These are phyloP conservation scores for Diaporthe sp. DNA, from an alignment of 2,329 filamentous ascomycete species.

Conservation along the genomic window DNA sequence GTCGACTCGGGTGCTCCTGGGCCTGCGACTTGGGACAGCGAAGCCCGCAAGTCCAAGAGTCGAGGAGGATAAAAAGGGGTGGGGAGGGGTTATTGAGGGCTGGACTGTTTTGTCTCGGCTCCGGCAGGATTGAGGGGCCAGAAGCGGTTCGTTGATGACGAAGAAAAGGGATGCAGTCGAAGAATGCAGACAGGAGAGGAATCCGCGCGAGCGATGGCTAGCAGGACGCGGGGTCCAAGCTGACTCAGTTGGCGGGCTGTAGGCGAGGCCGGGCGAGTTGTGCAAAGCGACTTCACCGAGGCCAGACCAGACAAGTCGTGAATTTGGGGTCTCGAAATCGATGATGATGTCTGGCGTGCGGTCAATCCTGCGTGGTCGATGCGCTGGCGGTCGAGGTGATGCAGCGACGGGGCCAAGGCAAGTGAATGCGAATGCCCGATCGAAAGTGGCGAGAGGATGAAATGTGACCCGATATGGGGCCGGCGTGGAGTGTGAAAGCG, in stretches of 20 bases:
- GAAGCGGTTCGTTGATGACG: conserved; percentile 31
- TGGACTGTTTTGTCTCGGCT: conserved; percentile 19
- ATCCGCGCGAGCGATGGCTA: conserved; percentile 35
- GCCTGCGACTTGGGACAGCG: conserved; percentile 22
- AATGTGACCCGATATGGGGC: conserved; percentile 31
- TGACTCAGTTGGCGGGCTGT: conserved; percentile 38
- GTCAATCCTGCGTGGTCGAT: neutral
- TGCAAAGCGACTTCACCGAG: conserved; percentile 31
- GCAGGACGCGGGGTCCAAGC: conserved; percentile 42
- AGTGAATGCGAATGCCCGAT: conserved; percentile 28
- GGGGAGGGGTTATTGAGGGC: conserved; percentile 9
- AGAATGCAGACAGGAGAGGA: conserved; percentile 39
- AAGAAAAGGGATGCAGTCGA: conserved; percentile 41
- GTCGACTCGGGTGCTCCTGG: conserved; percentile 32
- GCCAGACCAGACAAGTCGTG: conserved; percentile 10
- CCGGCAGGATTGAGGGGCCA: conserved; percentile 31
- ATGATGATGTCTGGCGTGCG: neutral
- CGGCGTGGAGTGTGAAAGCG: conserved; percentile 31
- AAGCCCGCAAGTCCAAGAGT: conserved; percentile 21
- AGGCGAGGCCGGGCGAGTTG: conserved; percentile 34
- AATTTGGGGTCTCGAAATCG: neutral
- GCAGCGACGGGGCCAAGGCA: neutral
- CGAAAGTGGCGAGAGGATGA: conserved; percentile 32
- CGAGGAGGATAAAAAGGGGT: conserved; percentile 22
- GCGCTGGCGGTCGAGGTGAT: conserved; percentile 7